Evolutionary conservation across 169 alveolate genomes (phyloP), one percentile per base, ranked within the genome.

Genomic region (Plasmodium inui): DNA sequence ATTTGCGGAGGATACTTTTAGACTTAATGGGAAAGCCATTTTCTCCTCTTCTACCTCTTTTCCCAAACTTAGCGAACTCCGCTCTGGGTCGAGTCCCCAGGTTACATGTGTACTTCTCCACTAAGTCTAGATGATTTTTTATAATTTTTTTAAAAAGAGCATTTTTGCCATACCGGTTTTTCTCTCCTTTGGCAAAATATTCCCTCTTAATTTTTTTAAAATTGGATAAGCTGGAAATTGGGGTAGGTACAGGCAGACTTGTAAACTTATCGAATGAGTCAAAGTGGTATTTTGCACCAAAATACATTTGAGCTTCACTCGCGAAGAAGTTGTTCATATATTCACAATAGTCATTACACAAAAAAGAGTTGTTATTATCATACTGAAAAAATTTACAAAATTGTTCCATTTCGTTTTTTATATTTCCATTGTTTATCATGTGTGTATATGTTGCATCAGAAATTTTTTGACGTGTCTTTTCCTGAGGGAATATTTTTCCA

Each of bases 391-490:
- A 82, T 14, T 55, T 50, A 53, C 70, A 39, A 55, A 82, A 82
- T 10, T 82, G 79, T 82, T 50, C 89, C 71, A 82, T 50, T 82
- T 82, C 89, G 61, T 55, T 53, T 32, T 55, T 82, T 55, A 82
- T 14, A 53, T 50, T 8, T 12, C 41, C 71, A 12, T 57, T 46
- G 41, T 50, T 10, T 55, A 30, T 82, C 46, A 46, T 82, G 41
- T 55, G 9, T 55, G 55, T 82, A 57, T 41, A 28, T 28, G 30
- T 55, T 30, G 10, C 10, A 80, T 80, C 22, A 44, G 17, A 22
- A 39, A 14, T 26, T 9, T 41, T 17, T 10, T 80, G 70, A 57
- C 37, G 32, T 39, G 32, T 19, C 61, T 41, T 37, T 41, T 46
- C 14, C 37, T 17, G 50, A 6, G 30, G 17, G 3, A n/a, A 12